Evolutionary conservation across 2,329 filamentous ascomycete species (phyloP).

Genomic region (Scortechinia acanthostroma): DNA sequence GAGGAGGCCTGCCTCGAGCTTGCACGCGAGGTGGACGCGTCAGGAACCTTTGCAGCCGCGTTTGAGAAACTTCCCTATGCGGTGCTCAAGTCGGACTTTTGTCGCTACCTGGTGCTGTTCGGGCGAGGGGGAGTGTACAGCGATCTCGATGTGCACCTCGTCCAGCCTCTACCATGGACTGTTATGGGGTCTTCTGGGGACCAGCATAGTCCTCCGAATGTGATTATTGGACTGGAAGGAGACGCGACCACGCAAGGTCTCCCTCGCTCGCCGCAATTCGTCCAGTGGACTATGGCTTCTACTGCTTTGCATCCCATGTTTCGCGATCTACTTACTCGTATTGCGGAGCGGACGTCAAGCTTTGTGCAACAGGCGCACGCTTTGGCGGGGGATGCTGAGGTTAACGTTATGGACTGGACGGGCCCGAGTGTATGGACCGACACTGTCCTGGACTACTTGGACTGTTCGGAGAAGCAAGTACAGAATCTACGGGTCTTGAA

Average conservation of each 20-base stretch:
- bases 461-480: too few species aligned
- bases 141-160: slow-evolving; percentile 82
- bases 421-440: slow-evolving; percentile 95
- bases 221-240: slow-evolving; percentile 91
- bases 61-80: slow-evolving; percentile 68
- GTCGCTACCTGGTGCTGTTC: slow-evolving; percentile 64
- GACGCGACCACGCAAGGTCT: too few species aligned
- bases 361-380: too few species aligned
- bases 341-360: slow-evolving; percentile 78
- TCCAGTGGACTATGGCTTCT: slow-evolving; percentile 95
- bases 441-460: slow-evolving; percentile 83
- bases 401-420: slow-evolving; percentile 85
- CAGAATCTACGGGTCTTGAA: too few species aligned
- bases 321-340: slow-evolving; percentile 76
- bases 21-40: too few species aligned
- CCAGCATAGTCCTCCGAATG: too few species aligned
- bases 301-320: slow-evolving; percentile 92
- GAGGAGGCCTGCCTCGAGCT: too few species aligned
- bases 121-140: slow-evolving; percentile 67
- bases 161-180: slow-evolving; percentile 71
- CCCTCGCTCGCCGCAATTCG: slow-evolving; percentile 98
- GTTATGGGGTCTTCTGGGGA: too few species aligned
- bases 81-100: slow-evolving; percentile 74
- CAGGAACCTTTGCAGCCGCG: too few species aligned
- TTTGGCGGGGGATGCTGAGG: slow-evolving; percentile 57